Evolutionary conservation across 1,139 yeast genomes (phyloP), one percentile per base, ranked within the genome.

Genomic region (Yamadazyma friedrichii): DNA sequence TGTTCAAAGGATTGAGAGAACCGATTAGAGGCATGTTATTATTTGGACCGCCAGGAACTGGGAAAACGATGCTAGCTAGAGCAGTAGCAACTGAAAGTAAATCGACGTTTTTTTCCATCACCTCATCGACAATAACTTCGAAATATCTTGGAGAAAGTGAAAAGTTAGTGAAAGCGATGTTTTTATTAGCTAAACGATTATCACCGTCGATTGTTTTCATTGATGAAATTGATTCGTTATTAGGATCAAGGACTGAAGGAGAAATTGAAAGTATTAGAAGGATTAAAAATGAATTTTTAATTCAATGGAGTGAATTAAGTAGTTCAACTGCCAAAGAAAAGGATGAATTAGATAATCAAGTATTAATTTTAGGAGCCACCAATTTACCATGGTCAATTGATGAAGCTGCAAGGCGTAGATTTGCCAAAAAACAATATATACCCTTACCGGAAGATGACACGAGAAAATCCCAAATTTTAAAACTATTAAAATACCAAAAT

Each of bases 41-140:
- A 27, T 93, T 93, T 68, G 98, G 98, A 0, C 98, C 98, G 1
- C 98, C 98, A 0, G 98, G 98, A 15, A 93, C 98, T 0, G 98
- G 98, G 48, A 93, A 93, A 54, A 93, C 98, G 0, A 93, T 93
- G 97, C 73, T 93, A 53, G 98, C 98, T 0, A 72, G 97, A 50
- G 98, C 98, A 0, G 98, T 93, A 8, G 98, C 98, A 0, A 91
- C 97, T 0, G 98, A 93, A 64, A 88, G 96, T 11, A 85, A 86
- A 48, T 88, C 96, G 1, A 93, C 98, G 0, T 93, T 93, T 61
- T 93, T 93, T 61, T 82, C 95, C 31, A 91, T 93, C 29, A 84
- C 94, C 51, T 94, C 97, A 2, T 88, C 97, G 1, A 86, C 96
- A 9, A 73, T 93, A 50, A 91, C 97, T 0, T 88, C 97, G 12